Evolutionary conservation across 139 green algal species (phyloP).

Genomic region (Ettlia oleoabundans): DNA sequence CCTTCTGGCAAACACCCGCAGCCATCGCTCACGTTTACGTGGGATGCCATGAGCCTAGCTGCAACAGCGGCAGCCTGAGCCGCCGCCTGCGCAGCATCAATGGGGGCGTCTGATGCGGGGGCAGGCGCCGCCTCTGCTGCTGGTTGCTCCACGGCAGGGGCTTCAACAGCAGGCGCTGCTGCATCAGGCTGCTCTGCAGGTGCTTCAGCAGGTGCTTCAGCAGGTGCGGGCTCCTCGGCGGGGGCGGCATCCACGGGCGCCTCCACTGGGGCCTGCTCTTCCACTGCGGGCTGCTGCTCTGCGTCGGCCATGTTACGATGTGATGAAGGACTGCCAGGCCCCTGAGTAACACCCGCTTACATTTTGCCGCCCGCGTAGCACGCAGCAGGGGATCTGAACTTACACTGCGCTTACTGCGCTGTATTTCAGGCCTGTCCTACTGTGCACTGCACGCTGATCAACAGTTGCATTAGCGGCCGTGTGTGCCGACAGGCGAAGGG

Average conservation of each 20-base stretch:
- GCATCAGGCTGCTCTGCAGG: neutral
- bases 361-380: too few relatives aligned
- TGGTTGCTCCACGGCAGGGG: neutral
- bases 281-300: constrained; percentile 1
- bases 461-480: too few relatives aligned
- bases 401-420: too few relatives aligned
- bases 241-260: neutral
- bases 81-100: constrained; percentile 16
- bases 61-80: constrained; percentile 37
- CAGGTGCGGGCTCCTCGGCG: neutral
- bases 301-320: constrained; percentile 9
- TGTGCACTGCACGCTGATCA: too few relatives aligned
- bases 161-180: neutral
- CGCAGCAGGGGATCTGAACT: too few relatives aligned
- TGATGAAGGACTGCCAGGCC: neutral
- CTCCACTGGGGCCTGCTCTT: neutral
- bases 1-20: neutral
- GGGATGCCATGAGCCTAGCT: constrained; percentile 29
- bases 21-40: constrained; percentile 15
- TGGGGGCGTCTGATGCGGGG: neutral
- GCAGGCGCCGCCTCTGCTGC: neutral
- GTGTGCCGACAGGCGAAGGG: too few relatives aligned
- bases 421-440: too few relatives aligned
- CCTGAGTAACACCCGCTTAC: neutral
- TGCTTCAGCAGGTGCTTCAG: neutral